phyloP scores from a whole-genome alignment of 2,329 filamentous ascomycete genomes.

The Alternaria postmessia region DNA sequence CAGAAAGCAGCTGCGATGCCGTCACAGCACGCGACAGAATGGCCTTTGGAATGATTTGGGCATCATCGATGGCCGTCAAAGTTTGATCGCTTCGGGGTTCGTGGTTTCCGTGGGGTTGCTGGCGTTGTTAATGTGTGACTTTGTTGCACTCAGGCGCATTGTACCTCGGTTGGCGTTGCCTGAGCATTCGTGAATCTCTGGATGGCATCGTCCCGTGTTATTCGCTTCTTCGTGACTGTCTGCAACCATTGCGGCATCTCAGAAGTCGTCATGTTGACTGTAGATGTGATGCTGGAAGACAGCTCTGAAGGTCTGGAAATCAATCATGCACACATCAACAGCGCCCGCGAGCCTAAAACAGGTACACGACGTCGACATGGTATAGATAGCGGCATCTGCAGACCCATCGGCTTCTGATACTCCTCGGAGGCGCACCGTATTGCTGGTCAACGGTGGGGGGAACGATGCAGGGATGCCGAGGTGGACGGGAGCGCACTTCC shows the following conservation, averaged over 20 bases:
- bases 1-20: conserved; percentile 37
- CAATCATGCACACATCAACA: not conserved
- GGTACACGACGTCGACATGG: not conserved
- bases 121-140: not conserved
- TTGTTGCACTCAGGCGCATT: not conserved
- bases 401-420: conserved; percentile 5
- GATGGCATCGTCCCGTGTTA: conserved; percentile 37
- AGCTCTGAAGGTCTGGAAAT: not conserved
- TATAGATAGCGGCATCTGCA: not conserved
- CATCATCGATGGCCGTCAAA: conserved; percentile 24
- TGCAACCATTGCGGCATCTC: conserved; percentile 38
- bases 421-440: not conserved
- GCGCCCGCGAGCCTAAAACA: not conserved
- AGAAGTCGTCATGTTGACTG: conserved; percentile 21
- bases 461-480: conserved; percentile 15
- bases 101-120: conserved; percentile 22
- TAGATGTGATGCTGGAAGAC: not conserved
- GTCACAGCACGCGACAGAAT: conserved; percentile 40
- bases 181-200: conserved; percentile 25
- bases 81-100: conserved; percentile 10
- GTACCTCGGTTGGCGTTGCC: not conserved
- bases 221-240: conserved; percentile 34
- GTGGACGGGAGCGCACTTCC: conserved; percentile 21
- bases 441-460: conserved; percentile 34
- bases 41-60: conserved; percentile 31